Conservation (phyloP, 257 asterid genomes). For the Solanum ossicruentum region DNA sequence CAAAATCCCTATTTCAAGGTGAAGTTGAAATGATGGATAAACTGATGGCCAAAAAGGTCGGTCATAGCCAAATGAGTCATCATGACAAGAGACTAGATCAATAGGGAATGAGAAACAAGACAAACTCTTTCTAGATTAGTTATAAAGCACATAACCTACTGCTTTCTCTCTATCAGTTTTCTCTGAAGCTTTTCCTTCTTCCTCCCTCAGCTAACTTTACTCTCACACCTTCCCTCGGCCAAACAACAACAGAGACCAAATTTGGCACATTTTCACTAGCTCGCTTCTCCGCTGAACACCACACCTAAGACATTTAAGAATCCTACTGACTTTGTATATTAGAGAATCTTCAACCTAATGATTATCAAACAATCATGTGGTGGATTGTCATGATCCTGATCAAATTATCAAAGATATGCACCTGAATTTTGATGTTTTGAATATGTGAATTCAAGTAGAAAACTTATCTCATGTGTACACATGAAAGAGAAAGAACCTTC, state of each 20-base stretch:
- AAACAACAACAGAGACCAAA: background rate
- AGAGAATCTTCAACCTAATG: background rate
- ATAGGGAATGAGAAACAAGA: background rate
- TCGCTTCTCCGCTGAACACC: background rate
- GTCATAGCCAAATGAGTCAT: background rate
- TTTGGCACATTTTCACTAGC: background rate
- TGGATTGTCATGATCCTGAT: background rate
- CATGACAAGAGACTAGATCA: background rate
- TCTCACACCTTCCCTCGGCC: background rate
- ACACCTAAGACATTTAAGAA: background rate
- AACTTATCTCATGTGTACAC: background rate
- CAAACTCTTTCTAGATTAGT: background rate
- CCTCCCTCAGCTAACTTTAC: background rate
- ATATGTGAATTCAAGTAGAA: background rate
- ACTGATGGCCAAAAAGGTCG: background rate
- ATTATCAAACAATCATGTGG: background rate
- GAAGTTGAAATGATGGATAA: background rate
- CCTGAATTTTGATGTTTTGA: background rate
- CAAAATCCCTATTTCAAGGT: background rate
- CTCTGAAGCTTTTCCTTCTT: background rate
- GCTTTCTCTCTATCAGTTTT: background rate
- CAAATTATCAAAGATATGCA: background rate
- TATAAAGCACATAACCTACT: background rate
- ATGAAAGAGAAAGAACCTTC: background rate
- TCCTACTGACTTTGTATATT: background rate